phyloP scores from a whole-genome alignment of 1,284 basidiomycete genomes.

The Earliella scabrosa region DNA sequence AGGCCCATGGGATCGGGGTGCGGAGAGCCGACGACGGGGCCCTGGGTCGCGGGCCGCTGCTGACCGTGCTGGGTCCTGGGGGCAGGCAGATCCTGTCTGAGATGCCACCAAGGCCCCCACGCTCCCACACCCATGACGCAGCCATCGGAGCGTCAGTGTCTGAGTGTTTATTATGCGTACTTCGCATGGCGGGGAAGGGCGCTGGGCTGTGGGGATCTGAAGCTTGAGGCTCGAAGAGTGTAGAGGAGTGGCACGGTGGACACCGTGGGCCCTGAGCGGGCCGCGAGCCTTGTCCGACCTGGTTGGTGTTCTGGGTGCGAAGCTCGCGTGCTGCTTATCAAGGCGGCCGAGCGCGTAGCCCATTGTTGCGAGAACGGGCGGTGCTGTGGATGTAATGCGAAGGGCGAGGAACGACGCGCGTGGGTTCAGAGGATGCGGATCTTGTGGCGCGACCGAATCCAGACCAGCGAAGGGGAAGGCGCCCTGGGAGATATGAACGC shows the following conservation, averaged over 20 bases:
- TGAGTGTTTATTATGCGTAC: not conserved
- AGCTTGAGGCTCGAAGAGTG: no score
- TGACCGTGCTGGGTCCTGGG: no score
- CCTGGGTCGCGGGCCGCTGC: not conserved
- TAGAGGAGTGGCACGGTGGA: not conserved
- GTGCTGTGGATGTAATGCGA: no score
- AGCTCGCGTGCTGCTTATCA: not conserved
- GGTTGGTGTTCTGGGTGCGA: not conserved
- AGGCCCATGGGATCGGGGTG: conserved; percentile 11
- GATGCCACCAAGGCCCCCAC: no score
- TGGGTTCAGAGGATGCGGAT: not conserved
- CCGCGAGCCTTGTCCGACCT: no score
- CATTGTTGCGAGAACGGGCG: no score
- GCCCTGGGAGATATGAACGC: not conserved
- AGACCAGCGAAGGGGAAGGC: not conserved
- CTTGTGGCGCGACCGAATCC: not conserved
- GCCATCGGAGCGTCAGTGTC: no score
- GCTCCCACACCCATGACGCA: not conserved
- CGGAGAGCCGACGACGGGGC: conserved; percentile 22
- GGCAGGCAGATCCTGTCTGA: not conserved
- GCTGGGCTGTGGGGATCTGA: no score
- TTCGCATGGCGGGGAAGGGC: not conserved
- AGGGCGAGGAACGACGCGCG: no score
- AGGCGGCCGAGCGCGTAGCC: not conserved
- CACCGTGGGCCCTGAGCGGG: not conserved